phyloP scores from a whole-genome alignment of 306 rosid genomes.

The Dalbergia cultrata region DNA sequence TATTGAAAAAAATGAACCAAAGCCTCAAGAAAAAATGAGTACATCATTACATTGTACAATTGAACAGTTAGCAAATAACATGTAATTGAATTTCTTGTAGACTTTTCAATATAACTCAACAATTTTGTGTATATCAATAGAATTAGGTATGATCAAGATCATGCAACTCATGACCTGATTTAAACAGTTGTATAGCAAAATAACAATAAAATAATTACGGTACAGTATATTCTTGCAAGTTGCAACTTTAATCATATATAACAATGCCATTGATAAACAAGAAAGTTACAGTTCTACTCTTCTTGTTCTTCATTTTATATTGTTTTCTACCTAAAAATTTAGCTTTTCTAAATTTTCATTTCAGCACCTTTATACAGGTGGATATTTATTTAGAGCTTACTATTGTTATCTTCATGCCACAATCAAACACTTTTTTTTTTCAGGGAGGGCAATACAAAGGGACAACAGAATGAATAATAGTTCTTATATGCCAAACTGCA shows the following conservation, averaged over 20 bases:
- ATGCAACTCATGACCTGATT: conserved; percentile 6
- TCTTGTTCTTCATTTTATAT: conserved; percentile 2
- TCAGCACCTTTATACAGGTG: conserved; percentile 15
- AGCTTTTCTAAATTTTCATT: conserved; percentile 17
- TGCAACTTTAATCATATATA: not conserved
- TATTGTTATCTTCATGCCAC: conserved; percentile 36
- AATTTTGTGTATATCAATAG: conserved; percentile 1
- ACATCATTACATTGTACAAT: conserved; percentile 13
- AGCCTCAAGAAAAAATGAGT: conserved; percentile 19
- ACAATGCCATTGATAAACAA: not conserved
- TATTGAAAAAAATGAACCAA: not conserved
- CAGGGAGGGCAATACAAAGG: not conserved
- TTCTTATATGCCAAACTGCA: conserved; percentile 13
- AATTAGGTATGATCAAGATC: conserved; percentile 17
- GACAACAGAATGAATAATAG: conserved; percentile 27
- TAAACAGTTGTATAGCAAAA: conserved; percentile 16
- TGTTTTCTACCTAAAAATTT: not conserved
- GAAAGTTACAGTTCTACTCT: not conserved
- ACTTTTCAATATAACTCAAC: not conserved
- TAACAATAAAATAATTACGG: not conserved
- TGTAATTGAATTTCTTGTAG: not conserved
- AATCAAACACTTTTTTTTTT: conserved; percentile 15
- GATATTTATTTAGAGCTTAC: conserved; percentile 1
- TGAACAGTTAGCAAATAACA: conserved; percentile 15
- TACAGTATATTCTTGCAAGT: conserved; percentile 22